These are phyloP conservation scores for Anethum foeniculum DNA, from an alignment of 140 eudicot genomes.

Conservation along the genomic window DNA sequence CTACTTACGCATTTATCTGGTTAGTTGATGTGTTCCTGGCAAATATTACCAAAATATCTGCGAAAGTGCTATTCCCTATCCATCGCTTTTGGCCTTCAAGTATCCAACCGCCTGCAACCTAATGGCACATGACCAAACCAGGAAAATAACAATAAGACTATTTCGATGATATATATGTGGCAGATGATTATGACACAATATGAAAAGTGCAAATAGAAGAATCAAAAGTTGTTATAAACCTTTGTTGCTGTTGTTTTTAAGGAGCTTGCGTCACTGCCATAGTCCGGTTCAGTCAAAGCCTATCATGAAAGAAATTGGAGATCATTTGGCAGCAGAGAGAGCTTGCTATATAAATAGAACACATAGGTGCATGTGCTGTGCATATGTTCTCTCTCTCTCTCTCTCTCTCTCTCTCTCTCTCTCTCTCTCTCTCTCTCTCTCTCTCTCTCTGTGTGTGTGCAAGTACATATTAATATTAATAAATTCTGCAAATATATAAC, in stretches of 20 bases:
- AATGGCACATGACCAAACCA: constrained; percentile 15
- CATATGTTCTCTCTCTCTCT: no score
- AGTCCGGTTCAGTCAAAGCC: constrained; percentile 94
- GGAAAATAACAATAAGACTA: neutral
- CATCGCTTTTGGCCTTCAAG: constrained; percentile 97
- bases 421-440: no score
- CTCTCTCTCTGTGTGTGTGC: neutral
- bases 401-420: no score
- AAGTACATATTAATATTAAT: neutral
- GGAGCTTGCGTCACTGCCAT: constrained; percentile 98
- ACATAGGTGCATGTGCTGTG: neutral
- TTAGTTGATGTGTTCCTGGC: constrained; percentile 75
- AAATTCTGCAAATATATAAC: constrained; percentile 2
- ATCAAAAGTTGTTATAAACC: constrained; percentile 28
- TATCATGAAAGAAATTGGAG: constrained; percentile 13
- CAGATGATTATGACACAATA: neutral
- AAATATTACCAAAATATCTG: constrained; percentile 81
- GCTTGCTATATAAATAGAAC: neutral
- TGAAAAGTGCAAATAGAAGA: constrained; percentile 6
- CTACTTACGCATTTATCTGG: constrained; percentile 87
- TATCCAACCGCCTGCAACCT: constrained; percentile 98
- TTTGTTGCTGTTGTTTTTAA: constrained; percentile 83
- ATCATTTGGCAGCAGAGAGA: neutral
- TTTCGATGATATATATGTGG: neutral
- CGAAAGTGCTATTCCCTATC: constrained; percentile 99